Evolutionary conservation across 108 stramenopile genomes (phyloP), one percentile per base, ranked within the genome.

Genomic region (Discostella stelligeroides): DNA sequence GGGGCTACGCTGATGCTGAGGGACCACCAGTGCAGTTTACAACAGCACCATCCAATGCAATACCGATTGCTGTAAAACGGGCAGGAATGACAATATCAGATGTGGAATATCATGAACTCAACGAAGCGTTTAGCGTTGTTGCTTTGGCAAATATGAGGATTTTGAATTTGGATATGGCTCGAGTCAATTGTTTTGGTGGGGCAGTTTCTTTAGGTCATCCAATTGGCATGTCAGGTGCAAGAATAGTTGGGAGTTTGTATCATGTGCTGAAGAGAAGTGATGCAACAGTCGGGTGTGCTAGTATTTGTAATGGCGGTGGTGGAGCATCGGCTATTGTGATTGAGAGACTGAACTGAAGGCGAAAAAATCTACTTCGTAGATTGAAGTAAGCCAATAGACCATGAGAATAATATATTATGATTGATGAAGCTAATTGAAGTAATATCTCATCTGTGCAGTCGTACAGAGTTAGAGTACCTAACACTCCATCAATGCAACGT

Each of bases 271-370:
- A 94, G 57, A 79, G 85, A 41, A 91, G 87, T 21, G 97, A 96
- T 45, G 95, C 88, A 13, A 82, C 85, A 7, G 74, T 97, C 11
- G 98, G 98, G 14, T 87, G 89, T 66, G 98, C 98, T 15, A 91
- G 90, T 25, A 99, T 99, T 53, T 99, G 98, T 77, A 99, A 99
- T 72, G 98, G 98, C 11, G 98, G 98, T 27, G 98, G 97, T 55
- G 98, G 98, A 0, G 98, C 98, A 27, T 94, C 92, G 12, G 98
- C 98, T 0, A 86, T 98, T 49, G 83, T 98, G 37, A 76, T 99
- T 55, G 98, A 99, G 83, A 91, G 97, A 57, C 60, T 98, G 46
- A 70, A 17, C 48, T 86, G 64, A 79, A 37, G n/a, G n/a, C n/a
- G n/a, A n/a, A n/a, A n/a, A n/a, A n/a, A n/a, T n/a, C n/a, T n/a